A percentile compares a stretch with the other conserved stretches of the same genome.
These are phyloP conservation scores for Pogostemon cablin DNA, from an alignment of 257 asterid genomes.

Conservation along the genomic window DNA sequence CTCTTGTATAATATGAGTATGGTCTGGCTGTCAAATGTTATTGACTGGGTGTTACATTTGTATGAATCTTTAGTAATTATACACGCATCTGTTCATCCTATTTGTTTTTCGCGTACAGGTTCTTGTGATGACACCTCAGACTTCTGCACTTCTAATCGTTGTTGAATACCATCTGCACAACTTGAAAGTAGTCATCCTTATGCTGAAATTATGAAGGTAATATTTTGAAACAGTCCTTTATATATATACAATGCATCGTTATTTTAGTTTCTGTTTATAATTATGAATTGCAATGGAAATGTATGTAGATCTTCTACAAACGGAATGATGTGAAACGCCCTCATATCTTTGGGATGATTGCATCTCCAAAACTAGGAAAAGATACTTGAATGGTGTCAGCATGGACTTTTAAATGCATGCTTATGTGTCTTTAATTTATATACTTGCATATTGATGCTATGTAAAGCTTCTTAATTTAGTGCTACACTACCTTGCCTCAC, in stretches of 20 bases:
- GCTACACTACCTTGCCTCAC: no score
- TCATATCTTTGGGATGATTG: conserved; percentile 98
- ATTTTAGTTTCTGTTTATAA: conserved; percentile 29
- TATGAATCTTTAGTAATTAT: conserved; percentile 20
- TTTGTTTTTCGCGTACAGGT: background rate
- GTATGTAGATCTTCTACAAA: conserved; percentile 73
- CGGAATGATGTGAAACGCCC: conserved; percentile 63
- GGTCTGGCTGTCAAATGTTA: background rate
- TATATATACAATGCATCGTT: background rate
- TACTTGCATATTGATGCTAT: background rate
- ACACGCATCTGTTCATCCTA: conserved; percentile 9
- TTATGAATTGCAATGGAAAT: conserved; percentile 32
- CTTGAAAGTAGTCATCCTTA: no score
- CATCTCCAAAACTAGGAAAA: conserved; percentile 94
- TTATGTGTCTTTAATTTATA: conserved; percentile 1
- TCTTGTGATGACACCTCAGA: no score
- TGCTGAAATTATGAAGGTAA: no score
- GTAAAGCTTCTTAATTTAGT: no score
- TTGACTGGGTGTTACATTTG: background rate
- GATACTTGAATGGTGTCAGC: conserved; percentile 51
- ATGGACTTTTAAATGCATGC: conserved; percentile 27
- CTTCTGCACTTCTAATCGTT: no score
- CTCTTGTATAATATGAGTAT: conserved; percentile 4
- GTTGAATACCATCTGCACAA: no score
- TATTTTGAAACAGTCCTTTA: background rate